phyloP scores from a whole-genome alignment of 805 yeast species.

The Kluyveromyces aestuarii region DNA sequence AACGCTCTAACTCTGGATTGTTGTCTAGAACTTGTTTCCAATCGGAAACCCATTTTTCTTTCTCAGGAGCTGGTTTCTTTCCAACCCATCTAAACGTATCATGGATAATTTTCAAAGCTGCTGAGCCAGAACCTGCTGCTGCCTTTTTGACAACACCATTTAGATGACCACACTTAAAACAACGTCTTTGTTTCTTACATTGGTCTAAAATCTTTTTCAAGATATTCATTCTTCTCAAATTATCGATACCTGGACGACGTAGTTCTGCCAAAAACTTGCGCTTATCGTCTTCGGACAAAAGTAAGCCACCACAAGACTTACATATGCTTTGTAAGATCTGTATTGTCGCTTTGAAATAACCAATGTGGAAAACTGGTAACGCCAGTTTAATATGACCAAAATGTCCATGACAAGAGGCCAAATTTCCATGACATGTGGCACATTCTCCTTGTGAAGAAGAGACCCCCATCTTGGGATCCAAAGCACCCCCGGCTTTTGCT shows the following conservation, averaged over 20 bases:
- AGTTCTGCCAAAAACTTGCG: slow-evolving; percentile 66
- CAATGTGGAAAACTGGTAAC: slow-evolving; percentile 94
- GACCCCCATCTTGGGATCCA: slow-evolving; percentile 91
- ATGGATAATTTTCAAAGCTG: slow-evolving; percentile 90
- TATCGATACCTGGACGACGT: slow-evolving; percentile 82
- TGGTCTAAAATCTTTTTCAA: slow-evolving; percentile 79
- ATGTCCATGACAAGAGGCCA: slow-evolving; percentile 96
- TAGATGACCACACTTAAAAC: slow-evolving; percentile 75
- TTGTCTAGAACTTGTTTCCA: slow-evolving; percentile 63
- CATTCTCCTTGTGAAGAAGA: slow-evolving; percentile 82
- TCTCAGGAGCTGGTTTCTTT: slow-evolving; percentile 78
- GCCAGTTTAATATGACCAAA: slow-evolving; percentile 93
- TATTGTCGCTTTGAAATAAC: slow-evolving; percentile 87
- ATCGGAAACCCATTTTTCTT: slow-evolving; percentile 78
- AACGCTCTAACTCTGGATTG: slow-evolving; percentile 83
- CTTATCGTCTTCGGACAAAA: slow-evolving; percentile 65
- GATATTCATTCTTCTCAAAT: slow-evolving; percentile 83
- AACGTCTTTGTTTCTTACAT: slow-evolving; percentile 90
- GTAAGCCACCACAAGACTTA: slow-evolving; percentile 73
- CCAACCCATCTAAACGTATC: slow-evolving; percentile 95
- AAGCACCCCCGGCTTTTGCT: slow-evolving; percentile 79
- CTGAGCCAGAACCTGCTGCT: slow-evolving; percentile 83
- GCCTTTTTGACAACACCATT: slow-evolving; percentile 98
- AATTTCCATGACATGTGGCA: slow-evolving; percentile 80
- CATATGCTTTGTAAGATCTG: slow-evolving; percentile 85